Percentiles rank a stretch among this genome's conserved stretches.
These are phyloP conservation scores for Coemansia sp. DNA, from an alignment of 192 early-diverging fungal genomes.

Conservation along the genomic window DNA sequence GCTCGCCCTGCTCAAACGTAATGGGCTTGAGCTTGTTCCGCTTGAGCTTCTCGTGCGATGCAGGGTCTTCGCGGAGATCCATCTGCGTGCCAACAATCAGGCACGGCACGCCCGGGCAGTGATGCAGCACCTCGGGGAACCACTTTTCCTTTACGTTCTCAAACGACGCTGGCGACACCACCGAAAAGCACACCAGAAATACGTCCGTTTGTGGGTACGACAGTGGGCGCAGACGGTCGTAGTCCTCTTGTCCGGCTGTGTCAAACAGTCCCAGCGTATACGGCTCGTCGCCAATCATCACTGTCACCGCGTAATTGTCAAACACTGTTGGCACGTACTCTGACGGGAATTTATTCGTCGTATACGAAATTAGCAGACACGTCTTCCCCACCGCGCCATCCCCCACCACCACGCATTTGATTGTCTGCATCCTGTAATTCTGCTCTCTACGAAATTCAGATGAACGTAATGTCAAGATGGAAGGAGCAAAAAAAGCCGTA, in stretches of 20 bases:
- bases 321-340: conserved; percentile 99
- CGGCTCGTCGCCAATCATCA: conserved; percentile 98
- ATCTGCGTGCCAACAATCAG: conserved; percentile 97
- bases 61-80: conserved; percentile 91
- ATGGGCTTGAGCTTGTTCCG: conserved; percentile 87
- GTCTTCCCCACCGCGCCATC: conserved; percentile 94
- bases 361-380: conserved; percentile 95
- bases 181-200: conserved; percentile 96
- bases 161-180: conserved; percentile 92
- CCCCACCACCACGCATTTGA: conserved; percentile 86
- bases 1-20: conserved; percentile 79
- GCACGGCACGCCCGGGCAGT: conserved; percentile 86
- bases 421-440: conserved; percentile 67
- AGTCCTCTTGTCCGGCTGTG: conserved; percentile 92
- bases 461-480: no score
- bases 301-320: conserved; percentile 98
- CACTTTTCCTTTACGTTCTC: conserved; percentile 99
- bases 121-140: conserved; percentile 93
- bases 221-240: conserved; percentile 80
- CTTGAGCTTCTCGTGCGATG: conserved; percentile 81
- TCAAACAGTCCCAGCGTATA: conserved; percentile 98
- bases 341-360: conserved; percentile 98
- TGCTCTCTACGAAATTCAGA: no score
- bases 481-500: no score
- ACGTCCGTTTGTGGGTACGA: conserved; percentile 99